A percentile compares a stretch with the other conserved stretches of the same genome.
These are phyloP conservation scores for Paramecium octaurelia DNA, from an alignment of 73 alveolate genomes.

Conservation along the genomic window DNA sequence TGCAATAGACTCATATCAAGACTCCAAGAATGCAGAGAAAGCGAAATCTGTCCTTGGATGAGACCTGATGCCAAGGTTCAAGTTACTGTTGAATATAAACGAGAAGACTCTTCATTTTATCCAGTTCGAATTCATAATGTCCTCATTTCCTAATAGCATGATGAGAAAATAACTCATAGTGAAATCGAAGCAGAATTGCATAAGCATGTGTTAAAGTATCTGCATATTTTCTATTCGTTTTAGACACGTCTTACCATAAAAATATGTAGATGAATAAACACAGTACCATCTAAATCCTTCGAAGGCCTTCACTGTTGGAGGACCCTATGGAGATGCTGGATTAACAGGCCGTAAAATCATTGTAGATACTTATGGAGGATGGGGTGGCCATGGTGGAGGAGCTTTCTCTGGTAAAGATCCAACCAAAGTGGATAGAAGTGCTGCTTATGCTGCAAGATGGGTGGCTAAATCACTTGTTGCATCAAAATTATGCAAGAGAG, in stretches of 20 bases:
- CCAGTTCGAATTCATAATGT: slow-evolving; percentile 94
- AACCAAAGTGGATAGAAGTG: slow-evolving; percentile 98
- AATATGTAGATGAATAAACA: slow-evolving; percentile 84
- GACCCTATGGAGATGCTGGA: slow-evolving; percentile 99
- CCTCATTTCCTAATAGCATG: slow-evolving; percentile 96
- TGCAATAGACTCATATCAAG: slow-evolving; percentile 86
- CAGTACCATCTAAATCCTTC: slow-evolving; percentile 89
- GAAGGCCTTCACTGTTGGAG: slow-evolving; percentile 95
- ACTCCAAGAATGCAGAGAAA: slow-evolving; percentile 89
- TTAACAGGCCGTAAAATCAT: slow-evolving; percentile 97
- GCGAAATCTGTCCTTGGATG: slow-evolving; percentile 87
- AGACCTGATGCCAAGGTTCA: slow-evolving; percentile 99
- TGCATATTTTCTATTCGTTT: background rate
- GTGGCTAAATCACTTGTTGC: slow-evolving; percentile 93
- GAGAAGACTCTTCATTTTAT: slow-evolving; percentile 77
- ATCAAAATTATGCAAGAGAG: slow-evolving; percentile 82
- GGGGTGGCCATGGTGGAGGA: slow-evolving; percentile 97
- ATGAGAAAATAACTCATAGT: slow-evolving; percentile 78
- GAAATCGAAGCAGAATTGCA: slow-evolving; percentile 74
- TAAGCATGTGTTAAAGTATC: slow-evolving; percentile 82
- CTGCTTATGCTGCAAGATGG: slow-evolving; percentile 98
- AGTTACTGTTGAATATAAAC: slow-evolving; percentile 94
- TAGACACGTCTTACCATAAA: slow-evolving; percentile 84
- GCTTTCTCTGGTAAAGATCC: slow-evolving; percentile 98
- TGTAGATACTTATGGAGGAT: slow-evolving; percentile 98